Conservation (phyloP, 129 eudicot species). For the Oenanthe sinensis region DNA sequence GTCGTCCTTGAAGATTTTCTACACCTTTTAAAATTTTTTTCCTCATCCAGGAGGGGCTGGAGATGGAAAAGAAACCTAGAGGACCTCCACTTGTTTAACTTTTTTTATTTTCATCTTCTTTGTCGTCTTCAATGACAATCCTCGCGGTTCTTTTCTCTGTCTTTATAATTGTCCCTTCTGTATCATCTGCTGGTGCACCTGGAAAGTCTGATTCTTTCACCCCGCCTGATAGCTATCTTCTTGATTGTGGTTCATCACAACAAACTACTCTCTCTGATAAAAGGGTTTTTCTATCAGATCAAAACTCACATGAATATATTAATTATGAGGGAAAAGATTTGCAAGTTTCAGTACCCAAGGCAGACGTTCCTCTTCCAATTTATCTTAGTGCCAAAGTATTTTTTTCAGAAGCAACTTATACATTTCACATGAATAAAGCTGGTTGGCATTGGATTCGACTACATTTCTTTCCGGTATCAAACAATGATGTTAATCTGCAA, state of each 20-base stretch:
- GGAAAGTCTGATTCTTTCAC: constrained; percentile 44
- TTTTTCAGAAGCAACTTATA: constrained; percentile 47
- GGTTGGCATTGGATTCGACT: constrained; percentile 97
- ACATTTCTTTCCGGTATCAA: constrained; percentile 49
- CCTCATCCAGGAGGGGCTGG: constrained; percentile 18
- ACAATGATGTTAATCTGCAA: constrained; percentile 39
- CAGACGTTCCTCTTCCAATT: constrained; percentile 43
- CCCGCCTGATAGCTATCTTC: constrained; percentile 62
- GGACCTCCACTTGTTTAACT: constrained; percentile 5
- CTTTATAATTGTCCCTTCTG: constrained; percentile 18
- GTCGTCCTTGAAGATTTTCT: not conserved
- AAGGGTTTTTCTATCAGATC: constrained; percentile 47
- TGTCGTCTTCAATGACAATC: constrained; percentile 22
- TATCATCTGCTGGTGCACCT: constrained; percentile 12
- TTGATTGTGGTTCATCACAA: constrained; percentile 62
- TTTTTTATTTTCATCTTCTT: constrained; percentile 7
- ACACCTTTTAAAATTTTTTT: not conserved
- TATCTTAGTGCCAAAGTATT: constrained; percentile 52
- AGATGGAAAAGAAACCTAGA: constrained; percentile 27
- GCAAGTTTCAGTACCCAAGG: constrained; percentile 17
- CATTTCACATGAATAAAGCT: constrained; percentile 46
- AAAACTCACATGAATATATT: constrained; percentile 24
- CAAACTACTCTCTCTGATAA: constrained; percentile 44
- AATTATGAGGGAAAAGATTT: constrained; percentile 38
- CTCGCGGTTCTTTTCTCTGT: constrained; percentile 27